A percentile compares a stretch with the other conserved stretches of the same genome.
These are phyloP conservation scores for Aegilops tauschii DNA, from an alignment of 176 grass and related monocot species.

Conservation along the genomic window DNA sequence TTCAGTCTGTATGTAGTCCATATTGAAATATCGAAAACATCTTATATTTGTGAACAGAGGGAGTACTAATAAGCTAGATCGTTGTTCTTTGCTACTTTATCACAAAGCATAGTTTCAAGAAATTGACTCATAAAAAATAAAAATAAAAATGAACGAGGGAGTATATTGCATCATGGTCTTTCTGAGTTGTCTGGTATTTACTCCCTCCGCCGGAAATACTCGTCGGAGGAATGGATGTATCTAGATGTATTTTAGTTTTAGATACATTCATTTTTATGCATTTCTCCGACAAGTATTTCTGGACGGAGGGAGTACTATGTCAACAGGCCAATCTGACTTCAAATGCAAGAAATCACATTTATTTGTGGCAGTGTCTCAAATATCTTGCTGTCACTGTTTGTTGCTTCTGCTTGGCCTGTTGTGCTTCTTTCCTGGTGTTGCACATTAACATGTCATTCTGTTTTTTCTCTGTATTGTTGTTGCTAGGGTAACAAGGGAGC, in stretches of 20 bases:
- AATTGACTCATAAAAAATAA: not conserved
- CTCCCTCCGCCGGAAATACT: no score
- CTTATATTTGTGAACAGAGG: no score
- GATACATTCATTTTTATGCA: no score
- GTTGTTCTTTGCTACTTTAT: not conserved
- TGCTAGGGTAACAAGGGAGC: conserved; percentile 75
- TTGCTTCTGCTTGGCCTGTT: not conserved
- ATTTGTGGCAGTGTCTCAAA: not conserved
- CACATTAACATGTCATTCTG: not conserved
- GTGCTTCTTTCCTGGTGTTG: not conserved
- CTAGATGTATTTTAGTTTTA: no score
- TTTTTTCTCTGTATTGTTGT: conserved; percentile 17
- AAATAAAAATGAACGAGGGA: not conserved
- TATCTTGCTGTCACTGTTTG: not conserved
- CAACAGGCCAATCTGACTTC: not conserved
- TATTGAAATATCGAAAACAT: no score
- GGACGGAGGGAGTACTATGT: no score
- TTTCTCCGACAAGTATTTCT: no score
- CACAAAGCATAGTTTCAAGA: not conserved
- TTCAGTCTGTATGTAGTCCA: no score
- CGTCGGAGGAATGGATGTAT: no score
- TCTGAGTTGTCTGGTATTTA: not conserved
- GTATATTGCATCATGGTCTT: not conserved
- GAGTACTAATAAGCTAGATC: no score
- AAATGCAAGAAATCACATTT: not conserved